Evolutionary conservation across 495 filamentous ascomycete species (phyloP).

Genomic region (Penicillium salamii): DNA sequence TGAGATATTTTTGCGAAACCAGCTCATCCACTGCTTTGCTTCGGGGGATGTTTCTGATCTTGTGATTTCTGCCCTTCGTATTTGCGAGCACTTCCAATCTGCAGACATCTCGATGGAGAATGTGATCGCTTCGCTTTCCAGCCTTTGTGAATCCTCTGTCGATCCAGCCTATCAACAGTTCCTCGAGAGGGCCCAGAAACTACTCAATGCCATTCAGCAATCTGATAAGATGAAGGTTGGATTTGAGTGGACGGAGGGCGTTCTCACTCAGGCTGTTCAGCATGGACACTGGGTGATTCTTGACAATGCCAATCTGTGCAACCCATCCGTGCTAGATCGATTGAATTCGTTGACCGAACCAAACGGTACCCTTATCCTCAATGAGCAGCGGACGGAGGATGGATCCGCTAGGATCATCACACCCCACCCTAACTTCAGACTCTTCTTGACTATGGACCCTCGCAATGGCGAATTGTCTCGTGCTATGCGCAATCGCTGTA

Average conservation of each 20-base stretch:
- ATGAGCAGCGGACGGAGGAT: conserved; percentile 80
- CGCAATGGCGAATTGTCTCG: conserved; percentile 90
- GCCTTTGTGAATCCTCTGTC: conserved; percentile 27
- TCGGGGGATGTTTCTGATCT: conserved; percentile 34
- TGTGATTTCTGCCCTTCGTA: conserved; percentile 27
- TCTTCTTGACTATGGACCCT: conserved; percentile 94
- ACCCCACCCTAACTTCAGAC: conserved; percentile 82
- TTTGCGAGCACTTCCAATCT: conserved; percentile 34
- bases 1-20: conserved; percentile 48
- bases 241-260: conserved; percentile 95
- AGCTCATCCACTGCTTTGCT: conserved; percentile 49
- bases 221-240: conserved; percentile 62
- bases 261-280: conserved; percentile 82
- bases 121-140: conserved; percentile 33
- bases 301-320: conserved; percentile 96
- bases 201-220: conserved; percentile 42
- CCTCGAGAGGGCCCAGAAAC: conserved; percentile 29
- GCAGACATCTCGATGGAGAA: conserved; percentile 32
- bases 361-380: conserved; percentile 81
- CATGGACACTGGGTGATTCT: conserved; percentile 89
- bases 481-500: conserved; percentile 92
- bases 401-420: conserved; percentile 76
- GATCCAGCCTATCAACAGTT: conserved; percentile 32
- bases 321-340: conserved; percentile 87
- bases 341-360: conserved; percentile 93